Base-by-base conservation (phyloP, 2,329 filamentous ascomycete genomes). In the Cryphonectria parasitica region DNA sequence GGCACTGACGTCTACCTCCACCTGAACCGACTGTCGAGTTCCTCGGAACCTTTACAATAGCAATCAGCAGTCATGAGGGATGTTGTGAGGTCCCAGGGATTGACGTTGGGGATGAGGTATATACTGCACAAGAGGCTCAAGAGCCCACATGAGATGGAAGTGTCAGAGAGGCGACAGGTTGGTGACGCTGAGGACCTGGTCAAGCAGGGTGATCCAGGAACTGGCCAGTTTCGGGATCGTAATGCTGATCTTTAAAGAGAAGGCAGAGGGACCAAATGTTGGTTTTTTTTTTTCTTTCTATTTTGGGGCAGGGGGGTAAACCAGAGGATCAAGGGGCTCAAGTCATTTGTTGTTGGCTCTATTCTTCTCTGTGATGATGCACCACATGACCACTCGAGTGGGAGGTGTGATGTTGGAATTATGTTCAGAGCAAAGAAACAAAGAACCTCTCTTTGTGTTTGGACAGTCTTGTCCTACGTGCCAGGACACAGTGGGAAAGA, bases 1-100 rank as follows among this genome's bases (percentile, higher is more conserved):
- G 96, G 96, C 75, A 99, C 96, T 66, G 96, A 99, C 79, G 96
- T 98, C 67, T 99, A 99, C 83, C 92, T 99, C 64, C 96, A 99
- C 81, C 89, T 99, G 66, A 99, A 99, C 84, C 90, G 96, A 69
- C 88, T 99, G 36, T 97, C 94, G 60, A 97, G 94, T 75, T 97
- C 94, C 52, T 98, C 95, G 36, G 96, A 99, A 82, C 96, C 96
- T 75, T 86, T 99, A 66, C 95, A 98, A 93, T 98, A 96, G 88
- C 87, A 90, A 89, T 88, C 89, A 95, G 90, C 91, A 87, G 92
- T 93, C 92, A 94, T 90, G 91, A 94, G 92, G 88, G 91, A 90
- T 82, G 77, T 79, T 82, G 77, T 79, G 77, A 79, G 81, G 78
- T 83, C 86, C 82, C 89, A 86, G 90, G 90, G 89, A 91, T 87